Conservation (phyloP, 257 asterid species). For the Nicotiana paniculata region DNA sequence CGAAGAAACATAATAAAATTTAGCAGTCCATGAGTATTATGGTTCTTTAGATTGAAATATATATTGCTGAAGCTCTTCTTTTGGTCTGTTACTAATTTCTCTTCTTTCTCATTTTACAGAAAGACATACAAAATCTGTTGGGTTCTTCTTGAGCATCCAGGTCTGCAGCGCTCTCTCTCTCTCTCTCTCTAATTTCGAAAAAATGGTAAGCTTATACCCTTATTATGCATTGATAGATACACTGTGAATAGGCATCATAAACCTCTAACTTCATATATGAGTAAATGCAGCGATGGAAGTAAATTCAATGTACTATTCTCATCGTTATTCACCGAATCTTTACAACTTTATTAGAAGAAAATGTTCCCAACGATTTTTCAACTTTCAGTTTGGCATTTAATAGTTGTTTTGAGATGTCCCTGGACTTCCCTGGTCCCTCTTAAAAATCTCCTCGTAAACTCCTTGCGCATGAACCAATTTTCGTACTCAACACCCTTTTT, state of each 20-base stretch:
- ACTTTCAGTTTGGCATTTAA: neutral
- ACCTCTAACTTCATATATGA: neutral
- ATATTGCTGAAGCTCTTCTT: neutral
- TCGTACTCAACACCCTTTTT: neutral
- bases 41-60: neutral
- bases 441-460: too few relatives aligned
- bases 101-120: constrained; percentile 31
- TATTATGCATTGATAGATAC: neutral
- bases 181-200: neutral
- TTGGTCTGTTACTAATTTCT: neutral
- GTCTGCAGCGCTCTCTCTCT: constrained; percentile 11
- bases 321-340: neutral
- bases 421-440: neutral
- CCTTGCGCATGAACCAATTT: neutral
- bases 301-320: neutral
- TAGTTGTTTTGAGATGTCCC: neutral
- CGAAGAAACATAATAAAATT: neutral
- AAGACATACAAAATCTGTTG: constrained; percentile 49
- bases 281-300: neutral
- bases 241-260: neutral
- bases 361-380: neutral
- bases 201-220: too few relatives aligned
- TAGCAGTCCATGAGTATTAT: neutral
- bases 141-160: constrained; percentile 35
- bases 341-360: neutral